Conservation (phyloP, 139 green algal species). For the Coelastrella sp. region DNA sequence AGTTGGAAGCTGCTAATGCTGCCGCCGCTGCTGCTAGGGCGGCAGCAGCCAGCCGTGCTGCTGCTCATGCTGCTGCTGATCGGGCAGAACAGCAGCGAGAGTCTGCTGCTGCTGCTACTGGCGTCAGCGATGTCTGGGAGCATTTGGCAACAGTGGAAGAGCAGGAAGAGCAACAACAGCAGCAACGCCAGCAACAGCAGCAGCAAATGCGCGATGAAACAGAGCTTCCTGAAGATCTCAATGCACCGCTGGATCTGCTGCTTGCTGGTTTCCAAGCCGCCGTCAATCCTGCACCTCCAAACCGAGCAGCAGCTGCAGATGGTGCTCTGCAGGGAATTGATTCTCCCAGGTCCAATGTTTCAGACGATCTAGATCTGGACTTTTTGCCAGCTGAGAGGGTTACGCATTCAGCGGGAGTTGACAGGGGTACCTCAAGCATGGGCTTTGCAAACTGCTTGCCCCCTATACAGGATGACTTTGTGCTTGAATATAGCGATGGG, state of each 20-base stretch:
- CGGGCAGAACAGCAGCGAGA: background rate
- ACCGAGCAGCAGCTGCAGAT: constrained; percentile 7
- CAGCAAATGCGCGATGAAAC: background rate
- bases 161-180: constrained; percentile 30
- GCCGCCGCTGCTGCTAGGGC: constrained; percentile 17
- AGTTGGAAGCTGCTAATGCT: background rate
- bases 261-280: constrained; percentile 22
- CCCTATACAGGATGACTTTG: constrained; percentile 33
- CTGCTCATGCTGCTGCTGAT: constrained; percentile 8
- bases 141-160: constrained; percentile 28
- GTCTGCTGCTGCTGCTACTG: background rate
- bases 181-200: constrained; percentile 22
- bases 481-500: constrained; percentile 24
- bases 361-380: background rate
- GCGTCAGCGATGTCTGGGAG: background rate
- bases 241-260: constrained; percentile 12
- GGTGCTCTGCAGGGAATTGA: background rate
- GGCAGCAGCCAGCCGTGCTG: background rate
- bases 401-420: background rate
- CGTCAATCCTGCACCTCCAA: background rate
- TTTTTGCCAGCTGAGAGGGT: constrained; percentile 20
- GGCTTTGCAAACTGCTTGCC: constrained; percentile 36
- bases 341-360: too few relatives aligned
- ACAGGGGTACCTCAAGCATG: background rate
- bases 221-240: constrained; percentile 23